These are phyloP conservation scores for Lasiosphaeria miniovina DNA, from an alignment of 495 filamentous ascomycete species.

Conservation along the genomic window DNA sequence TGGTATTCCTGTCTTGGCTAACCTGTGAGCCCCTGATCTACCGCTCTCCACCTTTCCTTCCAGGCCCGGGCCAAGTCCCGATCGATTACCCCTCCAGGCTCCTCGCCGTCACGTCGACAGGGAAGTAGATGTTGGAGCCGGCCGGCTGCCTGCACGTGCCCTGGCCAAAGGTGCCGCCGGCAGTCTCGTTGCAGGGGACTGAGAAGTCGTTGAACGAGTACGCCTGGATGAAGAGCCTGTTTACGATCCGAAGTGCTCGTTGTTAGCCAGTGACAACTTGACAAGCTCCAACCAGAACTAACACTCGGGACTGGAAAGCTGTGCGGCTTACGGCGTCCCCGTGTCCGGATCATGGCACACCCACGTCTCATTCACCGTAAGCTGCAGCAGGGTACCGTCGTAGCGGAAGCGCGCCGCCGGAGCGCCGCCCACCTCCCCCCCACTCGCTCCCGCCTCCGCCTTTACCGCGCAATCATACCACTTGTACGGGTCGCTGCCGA, in stretches of 20 bases:
- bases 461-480: slow-evolving; percentile 13
- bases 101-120: slow-evolving; percentile 1
- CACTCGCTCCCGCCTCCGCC: not conserved
- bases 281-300: not conserved
- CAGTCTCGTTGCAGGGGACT: not conserved
- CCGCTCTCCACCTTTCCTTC: no score
- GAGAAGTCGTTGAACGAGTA: slow-evolving; percentile 1
- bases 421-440: no score
- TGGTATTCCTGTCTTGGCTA: no score
- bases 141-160: slow-evolving; percentile 1
- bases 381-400: slow-evolving; percentile 10
- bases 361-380: slow-evolving; percentile 9
- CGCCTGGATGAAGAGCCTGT: slow-evolving; percentile 2
- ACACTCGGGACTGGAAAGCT: not conserved
- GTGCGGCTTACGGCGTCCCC: not conserved
- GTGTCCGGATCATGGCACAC: not conserved
- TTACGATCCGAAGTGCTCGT: not conserved
- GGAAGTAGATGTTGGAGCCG: slow-evolving; percentile 4
- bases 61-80: no score
- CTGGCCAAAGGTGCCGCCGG: not conserved
- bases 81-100: not conserved
- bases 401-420: slow-evolving; percentile 8
- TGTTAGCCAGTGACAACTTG: not conserved
- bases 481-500: slow-evolving; percentile 12
- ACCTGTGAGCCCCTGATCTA: no score